Percentiles rank a stretch among this genome's conserved stretches.
Evolutionary conservation across 2,329 filamentous ascomycete species (phyloP).

Genomic region (Stachybotrys elegans): DNA sequence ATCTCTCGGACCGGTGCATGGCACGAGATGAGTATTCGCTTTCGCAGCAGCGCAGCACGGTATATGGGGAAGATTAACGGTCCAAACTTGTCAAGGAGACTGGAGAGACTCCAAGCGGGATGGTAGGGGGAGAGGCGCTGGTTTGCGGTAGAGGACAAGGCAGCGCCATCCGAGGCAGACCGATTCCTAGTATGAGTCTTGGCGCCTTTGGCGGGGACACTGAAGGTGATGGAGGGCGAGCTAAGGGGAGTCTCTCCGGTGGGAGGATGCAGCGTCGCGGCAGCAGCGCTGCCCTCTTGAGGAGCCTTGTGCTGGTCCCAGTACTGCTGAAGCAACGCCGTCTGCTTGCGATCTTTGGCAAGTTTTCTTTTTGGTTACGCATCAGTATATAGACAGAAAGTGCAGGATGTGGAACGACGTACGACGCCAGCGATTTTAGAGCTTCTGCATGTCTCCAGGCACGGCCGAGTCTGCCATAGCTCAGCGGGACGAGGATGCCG

Average conservation of each 20-base stretch:
- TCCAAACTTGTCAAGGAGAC: slow-evolving; percentile 77
- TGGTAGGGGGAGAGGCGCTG: slow-evolving; percentile 73
- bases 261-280: slow-evolving; percentile 15
- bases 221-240: slow-evolving; percentile 43
- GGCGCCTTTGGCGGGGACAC: slow-evolving; percentile 22
- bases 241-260: slow-evolving; percentile 44
- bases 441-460: slow-evolving; percentile 82
- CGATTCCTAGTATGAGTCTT: slow-evolving; percentile 49
- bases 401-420: slow-evolving; percentile 19
- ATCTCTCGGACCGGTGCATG: slow-evolving; percentile 78
- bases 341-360: slow-evolving; percentile 59
- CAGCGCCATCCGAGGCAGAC: slow-evolving; percentile 57
- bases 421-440: slow-evolving; percentile 71
- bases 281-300: slow-evolving; percentile 23
- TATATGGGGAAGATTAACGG: slow-evolving; percentile 90
- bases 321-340: slow-evolving; percentile 66
- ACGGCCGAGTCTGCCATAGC: slow-evolving; percentile 77
- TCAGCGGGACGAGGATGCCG: slow-evolving; percentile 80
- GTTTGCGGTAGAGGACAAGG: slow-evolving; percentile 47
- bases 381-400: slow-evolving; percentile 14
- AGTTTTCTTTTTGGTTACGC: slow-evolving; percentile 40
- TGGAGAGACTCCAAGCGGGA: slow-evolving; percentile 76
- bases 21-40: slow-evolving; percentile 81
- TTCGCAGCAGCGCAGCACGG: slow-evolving; percentile 77
- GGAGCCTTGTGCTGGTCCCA: slow-evolving; percentile 57